Base-by-base conservation (phyloP, 495 filamentous ascomycete genomes). In the Penicillium atrosanguineum region DNA sequence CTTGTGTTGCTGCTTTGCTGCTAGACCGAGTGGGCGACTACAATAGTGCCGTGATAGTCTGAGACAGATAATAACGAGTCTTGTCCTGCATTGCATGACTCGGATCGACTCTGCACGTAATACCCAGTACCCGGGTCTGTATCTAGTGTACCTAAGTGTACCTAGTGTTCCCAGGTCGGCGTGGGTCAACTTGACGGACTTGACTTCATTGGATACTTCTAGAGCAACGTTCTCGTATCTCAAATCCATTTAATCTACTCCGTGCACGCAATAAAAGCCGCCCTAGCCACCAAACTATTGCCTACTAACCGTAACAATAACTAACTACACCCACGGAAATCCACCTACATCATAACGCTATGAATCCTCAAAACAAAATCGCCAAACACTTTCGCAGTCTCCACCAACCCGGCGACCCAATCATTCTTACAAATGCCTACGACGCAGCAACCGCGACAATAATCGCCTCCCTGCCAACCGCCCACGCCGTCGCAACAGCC, bases 341-440 rank as follows among this genome's bases (percentile, higher is more conserved):
- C 42, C 11, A 2, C 5, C 12, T 19, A 29, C 21, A 20, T 14
- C 7, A 14, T 38, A 16, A 42, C 16, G 20, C 15, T 6, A 45
- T 15, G 16, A 39, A 36, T 19, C 18, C 39, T 29, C 46, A 49
- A 44, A 50, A 50, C 53, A 23, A 26, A 6, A 40, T 56, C 47
- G 53, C 53, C 36, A 29, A 46, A 23, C 46, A 52, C 48, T 48
- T 69, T 50, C 64, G 59, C 31, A 42, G 23, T 21, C 78, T 85
- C 45, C 81, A 84, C 64, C 34, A 52, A 8, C 75, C 79, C 0
- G 66, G 70, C 31, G 50, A 66, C 9, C 80, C 81, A 15, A 53
- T 85, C 11, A 46, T 81, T 34, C 69, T 83, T 25, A 71, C 77
- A 49, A 84, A 83, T 58, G 62, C 79, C 52, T 79, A 75, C 60